Evolutionary conservation across 768 basidiomycete genomes (phyloP).

Genomic region (Trametes punicea): DNA sequence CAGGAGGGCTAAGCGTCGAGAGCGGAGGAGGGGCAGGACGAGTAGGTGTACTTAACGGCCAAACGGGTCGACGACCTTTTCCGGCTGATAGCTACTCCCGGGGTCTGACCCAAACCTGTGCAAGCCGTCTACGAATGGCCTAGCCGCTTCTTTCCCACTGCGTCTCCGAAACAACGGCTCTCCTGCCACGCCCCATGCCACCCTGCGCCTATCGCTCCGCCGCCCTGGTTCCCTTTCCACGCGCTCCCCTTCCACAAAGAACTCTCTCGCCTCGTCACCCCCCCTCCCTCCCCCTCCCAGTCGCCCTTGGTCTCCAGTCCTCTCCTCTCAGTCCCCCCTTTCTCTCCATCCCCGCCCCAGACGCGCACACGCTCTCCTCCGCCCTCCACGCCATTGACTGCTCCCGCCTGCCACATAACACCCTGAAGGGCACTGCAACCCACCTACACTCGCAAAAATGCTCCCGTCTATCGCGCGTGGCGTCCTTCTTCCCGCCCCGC

Average conservation of each 20-base stretch:
- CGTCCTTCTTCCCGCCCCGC: background rate
- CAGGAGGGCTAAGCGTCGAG: background rate
- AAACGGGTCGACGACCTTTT: constrained; percentile 1
- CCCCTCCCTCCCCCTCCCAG: background rate
- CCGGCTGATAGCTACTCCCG: constrained; percentile 10
- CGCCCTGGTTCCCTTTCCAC: background rate
- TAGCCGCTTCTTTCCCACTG: constrained; percentile 15
- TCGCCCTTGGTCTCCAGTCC: background rate
- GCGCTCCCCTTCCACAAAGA: constrained; percentile 10
- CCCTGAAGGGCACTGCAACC: too few relatives aligned
- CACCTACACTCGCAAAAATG: too few relatives aligned
- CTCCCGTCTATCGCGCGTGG: background rate
- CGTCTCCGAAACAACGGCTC: constrained; percentile 5
- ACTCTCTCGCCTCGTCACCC: background rate
- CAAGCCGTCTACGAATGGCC: constrained; percentile 11
- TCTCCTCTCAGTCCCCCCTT: background rate
- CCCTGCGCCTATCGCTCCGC: constrained; percentile 13
- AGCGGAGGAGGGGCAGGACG: background rate
- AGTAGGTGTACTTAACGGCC: background rate
- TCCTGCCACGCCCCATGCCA: constrained; percentile 13
- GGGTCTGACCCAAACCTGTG: constrained; percentile 16
- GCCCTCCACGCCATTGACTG: background rate
- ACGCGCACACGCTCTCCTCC: background rate
- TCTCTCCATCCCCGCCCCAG: background rate
- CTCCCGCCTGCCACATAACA: background rate